Evolutionary conservation across 129 eudicot species (phyloP), one percentile per base, ranked within the genome.

Genomic region (Arctium minus): DNA sequence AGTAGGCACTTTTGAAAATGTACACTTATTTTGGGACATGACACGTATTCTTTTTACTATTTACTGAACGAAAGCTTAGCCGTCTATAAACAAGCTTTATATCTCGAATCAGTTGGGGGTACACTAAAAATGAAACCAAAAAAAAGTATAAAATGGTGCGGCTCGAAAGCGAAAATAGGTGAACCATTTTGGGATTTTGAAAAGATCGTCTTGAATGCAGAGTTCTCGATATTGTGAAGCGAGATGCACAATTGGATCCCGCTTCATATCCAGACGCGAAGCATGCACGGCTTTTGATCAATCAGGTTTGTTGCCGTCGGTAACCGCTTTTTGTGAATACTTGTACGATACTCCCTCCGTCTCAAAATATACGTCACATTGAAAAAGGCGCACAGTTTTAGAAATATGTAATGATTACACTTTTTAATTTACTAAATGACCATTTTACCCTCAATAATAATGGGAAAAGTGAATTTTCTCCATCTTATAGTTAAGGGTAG

Each of bases 171-270:
- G 27, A 60, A 60, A 60, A n/a, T n/a, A 60, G 65, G 68, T 11
- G 56, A 11, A 50, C 64, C 6, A 18, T 60, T 60, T 60, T 18
- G 27, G 68, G 68, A n/a, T 60, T 3, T 60, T 67, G 7, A 60
- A 72, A 9, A 6, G 30, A 6, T 40, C 31, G 29, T 85, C n/a
- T 75, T 32, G 13, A 48, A 64, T 87, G 89, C 93, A 96, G 97
- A 88, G 99, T 96, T 84, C 90, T 93, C 72, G 92, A 86, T 60
- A 90, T 87, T 78, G 93, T 93, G 84, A 88, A 74, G 85, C 81
- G 80, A 62, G 99, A 96, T 89, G 97, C 97, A 13, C 70, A 93
- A 70, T 83, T 87, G 81, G 99, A 96, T 89, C 90, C 92, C 32
- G 93, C 87, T 76, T 81, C 70, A 67, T 93, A 83, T 85, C 89